Evolutionary conservation across 1,139 yeast species (phyloP).

Genomic region (Zhuliangozyma parablackwelliae): DNA sequence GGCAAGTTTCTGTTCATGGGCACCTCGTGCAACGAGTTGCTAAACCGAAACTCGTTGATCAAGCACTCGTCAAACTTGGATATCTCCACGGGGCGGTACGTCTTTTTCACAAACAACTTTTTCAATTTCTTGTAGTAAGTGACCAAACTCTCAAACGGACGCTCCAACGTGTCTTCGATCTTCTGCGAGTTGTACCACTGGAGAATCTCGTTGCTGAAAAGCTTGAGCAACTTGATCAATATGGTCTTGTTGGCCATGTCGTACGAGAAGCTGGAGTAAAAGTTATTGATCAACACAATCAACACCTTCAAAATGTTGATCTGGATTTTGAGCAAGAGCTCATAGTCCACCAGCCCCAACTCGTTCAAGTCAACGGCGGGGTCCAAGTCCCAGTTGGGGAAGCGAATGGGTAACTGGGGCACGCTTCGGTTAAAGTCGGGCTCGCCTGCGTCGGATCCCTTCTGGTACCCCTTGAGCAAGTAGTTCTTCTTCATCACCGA

Average conservation of each 20-base stretch:
- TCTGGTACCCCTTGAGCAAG: slow-evolving; percentile 9
- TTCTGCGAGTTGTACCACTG: slow-evolving; percentile 64
- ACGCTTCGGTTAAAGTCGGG: slow-evolving; percentile 4
- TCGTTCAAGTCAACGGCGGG: slow-evolving; percentile 30
- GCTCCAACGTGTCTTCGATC: slow-evolving; percentile 37
- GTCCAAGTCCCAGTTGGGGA: slow-evolving; percentile 55
- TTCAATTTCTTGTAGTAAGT: slow-evolving; percentile 64
- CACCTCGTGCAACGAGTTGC: slow-evolving; percentile 40
- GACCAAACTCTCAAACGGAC: slow-evolving; percentile 47
- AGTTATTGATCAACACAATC: slow-evolving; percentile 65
- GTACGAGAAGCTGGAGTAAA: slow-evolving; percentile 72
- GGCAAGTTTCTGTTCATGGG: slow-evolving; percentile 48
- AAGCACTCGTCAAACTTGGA: slow-evolving; percentile 39
- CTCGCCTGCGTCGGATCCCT: slow-evolving; percentile 1
- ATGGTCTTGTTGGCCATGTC: slow-evolving; percentile 58
- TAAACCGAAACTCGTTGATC: slow-evolving; percentile 36
- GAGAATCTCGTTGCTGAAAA: slow-evolving; percentile 64
- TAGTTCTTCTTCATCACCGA: slow-evolving; percentile 38
- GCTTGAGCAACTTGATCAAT: slow-evolving; percentile 62
- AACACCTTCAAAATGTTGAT: slow-evolving; percentile 78
- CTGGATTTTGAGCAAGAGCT: slow-evolving; percentile 65
- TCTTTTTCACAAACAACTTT: slow-evolving; percentile 69
- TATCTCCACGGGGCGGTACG: slow-evolving; percentile 62
- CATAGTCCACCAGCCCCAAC: slow-evolving; percentile 49
- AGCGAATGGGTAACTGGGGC: slow-evolving; percentile 16